phyloP scores from a whole-genome alignment of 2,329 filamentous ascomycete genomes.

The Hirsutella minnesotensis region DNA sequence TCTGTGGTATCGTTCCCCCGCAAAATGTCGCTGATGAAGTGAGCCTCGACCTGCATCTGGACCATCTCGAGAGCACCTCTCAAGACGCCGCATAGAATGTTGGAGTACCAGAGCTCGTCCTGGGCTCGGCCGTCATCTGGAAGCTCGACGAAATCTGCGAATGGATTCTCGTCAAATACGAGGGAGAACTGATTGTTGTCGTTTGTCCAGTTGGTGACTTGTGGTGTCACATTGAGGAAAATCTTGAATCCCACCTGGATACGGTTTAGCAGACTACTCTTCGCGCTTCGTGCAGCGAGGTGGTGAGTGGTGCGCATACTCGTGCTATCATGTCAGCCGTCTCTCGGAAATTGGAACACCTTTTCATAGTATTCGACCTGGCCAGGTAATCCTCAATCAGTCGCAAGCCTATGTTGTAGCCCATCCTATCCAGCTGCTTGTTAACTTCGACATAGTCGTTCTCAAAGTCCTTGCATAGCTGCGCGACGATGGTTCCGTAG shows the following conservation, averaged over 20 bases:
- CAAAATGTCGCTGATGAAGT: slow-evolving; percentile 89
- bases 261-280: slow-evolving; percentile 8
- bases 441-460: slow-evolving; percentile 92
- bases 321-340: slow-evolving; percentile 95
- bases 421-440: slow-evolving; percentile 97
- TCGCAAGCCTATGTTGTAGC: slow-evolving; percentile 93
- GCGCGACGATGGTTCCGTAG: slow-evolving; percentile 93
- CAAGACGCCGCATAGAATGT: slow-evolving; percentile 88
- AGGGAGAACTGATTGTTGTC: slow-evolving; percentile 96
- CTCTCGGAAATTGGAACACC: slow-evolving; percentile 87
- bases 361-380: slow-evolving; percentile 79
- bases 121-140: slow-evolving; percentile 92
- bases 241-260: slow-evolving; percentile 92
- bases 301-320: slow-evolving; percentile 36
- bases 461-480: slow-evolving; percentile 93
- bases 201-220: slow-evolving; percentile 87
- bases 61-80: slow-evolving; percentile 94
- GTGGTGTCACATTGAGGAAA: slow-evolving; percentile 91
- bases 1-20: slow-evolving; percentile 93
- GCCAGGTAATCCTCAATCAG: slow-evolving; percentile 96
- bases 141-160: slow-evolving; percentile 94
- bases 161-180: slow-evolving; percentile 90
- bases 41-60: slow-evolving; percentile 96
- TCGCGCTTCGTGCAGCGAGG: neutral
- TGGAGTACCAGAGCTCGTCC: slow-evolving; percentile 97